phyloP scores from a whole-genome alignment of 2,329 filamentous ascomycete genomes.

The Trichoderma sp. region DNA sequence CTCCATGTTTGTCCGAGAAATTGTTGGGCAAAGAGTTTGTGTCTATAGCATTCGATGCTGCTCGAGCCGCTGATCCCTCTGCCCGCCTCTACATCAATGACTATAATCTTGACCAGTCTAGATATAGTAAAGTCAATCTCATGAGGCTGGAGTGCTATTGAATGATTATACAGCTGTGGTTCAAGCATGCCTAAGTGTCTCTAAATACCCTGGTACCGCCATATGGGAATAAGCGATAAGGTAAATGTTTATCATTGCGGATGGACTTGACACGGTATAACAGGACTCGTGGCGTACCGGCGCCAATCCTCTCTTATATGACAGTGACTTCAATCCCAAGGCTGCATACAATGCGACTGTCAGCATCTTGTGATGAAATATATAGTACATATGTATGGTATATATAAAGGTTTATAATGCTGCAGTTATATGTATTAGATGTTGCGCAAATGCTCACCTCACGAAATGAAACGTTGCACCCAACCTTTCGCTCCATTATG shows the following conservation, averaged over 20 bases:
- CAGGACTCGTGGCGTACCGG: slow-evolving; percentile 9
- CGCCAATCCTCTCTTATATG: slow-evolving; percentile 2
- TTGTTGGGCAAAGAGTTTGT: too few relatives aligned
- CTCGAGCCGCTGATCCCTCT: too few relatives aligned
- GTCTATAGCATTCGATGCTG: too few relatives aligned
- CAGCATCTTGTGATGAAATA: not conserved
- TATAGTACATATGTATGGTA: not conserved
- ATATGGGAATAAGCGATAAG: slow-evolving; percentile 8
- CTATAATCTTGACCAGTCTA: slow-evolving; percentile 3
- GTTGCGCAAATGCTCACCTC: not conserved
- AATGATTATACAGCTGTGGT: slow-evolving; percentile 2
- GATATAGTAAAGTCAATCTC: not conserved
- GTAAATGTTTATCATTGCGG: not conserved
- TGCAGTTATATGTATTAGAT: not conserved
- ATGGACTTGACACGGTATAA: not conserved
- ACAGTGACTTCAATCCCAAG: slow-evolving; percentile 4
- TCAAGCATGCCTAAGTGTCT: not conserved
- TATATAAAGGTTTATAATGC: not conserved
- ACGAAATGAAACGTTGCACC: not conserved
- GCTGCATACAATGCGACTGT: slow-evolving; percentile 2
- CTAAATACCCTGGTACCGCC: not conserved
- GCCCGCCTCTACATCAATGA: too few relatives aligned
- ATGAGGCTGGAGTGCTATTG: not conserved
- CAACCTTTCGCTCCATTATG: not conserved
- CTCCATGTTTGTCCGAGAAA: too few relatives aligned